These are phyloP conservation scores for Pestalotiopsis sp. DNA, from an alignment of 2,329 filamentous ascomycete genomes.

Conservation along the genomic window DNA sequence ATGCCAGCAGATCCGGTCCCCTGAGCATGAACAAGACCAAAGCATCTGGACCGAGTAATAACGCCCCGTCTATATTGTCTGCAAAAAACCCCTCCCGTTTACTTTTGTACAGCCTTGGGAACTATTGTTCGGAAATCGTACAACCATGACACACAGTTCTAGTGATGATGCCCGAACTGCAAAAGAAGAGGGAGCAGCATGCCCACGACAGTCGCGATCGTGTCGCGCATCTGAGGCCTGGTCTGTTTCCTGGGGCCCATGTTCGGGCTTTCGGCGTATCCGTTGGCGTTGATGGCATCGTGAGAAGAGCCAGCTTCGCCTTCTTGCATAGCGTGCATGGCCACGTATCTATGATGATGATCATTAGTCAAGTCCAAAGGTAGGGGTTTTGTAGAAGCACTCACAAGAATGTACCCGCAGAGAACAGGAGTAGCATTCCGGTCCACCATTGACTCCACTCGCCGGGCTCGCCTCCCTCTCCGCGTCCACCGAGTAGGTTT, in stretches of 20 bases:
- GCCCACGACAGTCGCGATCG: conserved; percentile 70
- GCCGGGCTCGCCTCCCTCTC: conserved; percentile 42
- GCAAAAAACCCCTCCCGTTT: not conserved
- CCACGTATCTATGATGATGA: conserved; percentile 71
- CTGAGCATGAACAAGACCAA: not conserved
- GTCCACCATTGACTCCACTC: conserved; percentile 81
- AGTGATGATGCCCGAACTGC: conserved; percentile 77
- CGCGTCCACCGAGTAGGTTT: conserved; percentile 68
- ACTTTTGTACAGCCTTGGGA: not conserved
- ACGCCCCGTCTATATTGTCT: not conserved
- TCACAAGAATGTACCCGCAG: conserved; percentile 92
- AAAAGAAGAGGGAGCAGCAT: conserved; percentile 80
- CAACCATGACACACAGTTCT: conserved; percentile 11
- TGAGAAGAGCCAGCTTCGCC: conserved; percentile 54
- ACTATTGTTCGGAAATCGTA: not conserved
- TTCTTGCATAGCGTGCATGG: conserved; percentile 98
- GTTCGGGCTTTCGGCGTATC: conserved; percentile 53
- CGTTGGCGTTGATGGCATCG: conserved; percentile 53
- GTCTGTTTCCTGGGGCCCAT: conserved; percentile 51
- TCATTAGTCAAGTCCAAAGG: not conserved
- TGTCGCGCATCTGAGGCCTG: conserved; percentile 68
- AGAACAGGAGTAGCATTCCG: conserved; percentile 91
- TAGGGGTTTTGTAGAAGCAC: conserved; percentile 34
- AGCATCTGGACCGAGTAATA: not conserved
- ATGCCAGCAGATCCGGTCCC: not conserved